Evolutionary conservation across 768 basidiomycete genomes (phyloP).

Genomic region (Pleurotus tuoliensis): DNA sequence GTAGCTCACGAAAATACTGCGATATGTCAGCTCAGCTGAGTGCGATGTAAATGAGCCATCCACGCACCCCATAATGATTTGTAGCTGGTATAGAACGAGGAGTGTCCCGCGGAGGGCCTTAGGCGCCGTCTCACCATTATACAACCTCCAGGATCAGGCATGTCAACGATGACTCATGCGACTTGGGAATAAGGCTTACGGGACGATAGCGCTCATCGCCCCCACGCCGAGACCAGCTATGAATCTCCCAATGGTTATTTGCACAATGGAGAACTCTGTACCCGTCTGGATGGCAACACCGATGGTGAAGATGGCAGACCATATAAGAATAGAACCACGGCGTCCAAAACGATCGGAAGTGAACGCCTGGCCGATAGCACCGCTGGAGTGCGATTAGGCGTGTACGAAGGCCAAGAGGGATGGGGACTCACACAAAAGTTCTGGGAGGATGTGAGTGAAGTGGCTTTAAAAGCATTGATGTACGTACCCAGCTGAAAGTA

Average conservation of each 20-base stretch:
- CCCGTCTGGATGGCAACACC: constrained; percentile 70
- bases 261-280: constrained; percentile 53
- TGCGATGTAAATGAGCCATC: not conserved
- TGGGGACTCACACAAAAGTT: constrained; percentile 44
- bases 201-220: constrained; percentile 42
- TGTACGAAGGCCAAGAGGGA: not conserved
- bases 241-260: constrained; percentile 71
- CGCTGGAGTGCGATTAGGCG: constrained; percentile 27
- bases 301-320: constrained; percentile 69
- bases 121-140: constrained; percentile 77
- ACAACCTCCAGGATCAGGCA: constrained; percentile 40
- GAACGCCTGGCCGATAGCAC: constrained; percentile 67
- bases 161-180: constrained; percentile 7
- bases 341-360: constrained; percentile 73
- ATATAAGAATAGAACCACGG: constrained; percentile 69
- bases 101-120: constrained; percentile 68
- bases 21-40: not conserved
- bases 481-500: constrained; percentile 68
- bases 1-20: constrained; percentile 70
- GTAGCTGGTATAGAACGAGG: constrained; percentile 72
- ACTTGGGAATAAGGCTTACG: constrained; percentile 23
- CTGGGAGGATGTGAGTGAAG: constrained; percentile 19
- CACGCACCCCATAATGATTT: constrained; percentile 66
- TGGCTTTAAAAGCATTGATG: not conserved
- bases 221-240: constrained; percentile 45